Base-by-base conservation (phyloP, 306 rosid species). In the Dryas alaskensis region DNA sequence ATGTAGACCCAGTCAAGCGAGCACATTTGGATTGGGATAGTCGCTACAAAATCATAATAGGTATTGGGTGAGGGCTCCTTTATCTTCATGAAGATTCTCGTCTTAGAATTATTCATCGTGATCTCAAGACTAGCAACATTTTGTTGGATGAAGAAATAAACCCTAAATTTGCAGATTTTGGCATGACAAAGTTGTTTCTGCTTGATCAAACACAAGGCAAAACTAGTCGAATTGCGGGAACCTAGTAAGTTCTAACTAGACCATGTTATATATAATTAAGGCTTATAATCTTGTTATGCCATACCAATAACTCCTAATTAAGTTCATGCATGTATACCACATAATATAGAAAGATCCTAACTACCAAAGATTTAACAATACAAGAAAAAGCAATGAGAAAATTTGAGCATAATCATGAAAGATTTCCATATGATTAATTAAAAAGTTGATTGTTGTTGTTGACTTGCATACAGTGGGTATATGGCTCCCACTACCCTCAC, bases 21-120 rank as follows among this genome's bases (percentile, higher is more conserved):
- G 47, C 2, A 37, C 22, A 51, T 7, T 54, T 70, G 52, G 53
- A 70, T 43, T 70, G 74, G 74, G 44, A 55, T 19, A 6, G 0
- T 6, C 50, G 74, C 11, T 19, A 17, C 65, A 70, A 70, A 4
- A 55, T 70, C 63, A 43, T 70, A 5, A 10, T 40, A 42, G 74
- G 74, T 11, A 70, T 55, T 42, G 74, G 12, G 0, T 11, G 53
- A 55, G 63, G 64, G 14, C 49, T 69, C 1, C 45, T 67, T 25
- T 25, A 48, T 42, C 70, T 65, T 65, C 70, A 65, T 22, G 70
- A 65, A 47, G 70, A 46, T 11, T 66, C 70, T 10, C 70, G 70
- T 27, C 22, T 39, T 43, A 43, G 51, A 17, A 19, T 44, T 8
- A 44, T 64, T 10, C 59, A 67, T 50, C 72, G 16, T 12, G 60